Percentiles rank a stretch among this genome's conserved stretches.
phyloP scores from a whole-genome alignment of 2,329 filamentous ascomycete genomes.

The Beauveria bassiana region DNA sequence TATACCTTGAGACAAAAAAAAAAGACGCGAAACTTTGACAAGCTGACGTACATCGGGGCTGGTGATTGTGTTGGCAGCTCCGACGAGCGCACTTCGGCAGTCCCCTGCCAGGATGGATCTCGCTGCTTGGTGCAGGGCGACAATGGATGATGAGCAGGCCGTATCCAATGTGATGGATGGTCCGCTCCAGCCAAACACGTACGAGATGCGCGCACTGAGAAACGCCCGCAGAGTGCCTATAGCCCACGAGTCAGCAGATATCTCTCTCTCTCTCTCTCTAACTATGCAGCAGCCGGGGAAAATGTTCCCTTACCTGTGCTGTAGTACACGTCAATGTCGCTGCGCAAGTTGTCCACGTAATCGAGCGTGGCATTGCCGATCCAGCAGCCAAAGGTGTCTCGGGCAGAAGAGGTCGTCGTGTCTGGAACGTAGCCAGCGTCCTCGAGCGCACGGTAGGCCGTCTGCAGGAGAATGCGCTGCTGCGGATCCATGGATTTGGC shows the following conservation, averaged over 20 bases:
- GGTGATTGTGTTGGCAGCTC: constrained; percentile 32
- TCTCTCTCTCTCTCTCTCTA: too few species aligned
- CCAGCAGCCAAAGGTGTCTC: constrained; percentile 19
- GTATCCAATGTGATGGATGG: constrained; percentile 27
- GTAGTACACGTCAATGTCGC: background rate
- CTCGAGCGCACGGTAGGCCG: constrained; percentile 14
- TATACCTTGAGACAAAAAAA: too few species aligned
- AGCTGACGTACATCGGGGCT: background rate
- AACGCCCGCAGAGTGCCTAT: constrained; percentile 25
- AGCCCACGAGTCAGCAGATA: too few species aligned
- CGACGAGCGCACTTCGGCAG: constrained; percentile 26
- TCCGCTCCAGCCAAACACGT: constrained; percentile 29
- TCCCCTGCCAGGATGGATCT: constrained; percentile 22
- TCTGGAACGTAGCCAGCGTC: background rate
- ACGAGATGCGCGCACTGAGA: constrained; percentile 24
- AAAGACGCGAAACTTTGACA: too few species aligned
- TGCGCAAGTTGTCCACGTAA: constrained; percentile 18
- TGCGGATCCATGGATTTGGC: constrained; percentile 11
- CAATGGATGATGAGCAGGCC: constrained; percentile 29
- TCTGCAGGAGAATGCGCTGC: constrained; percentile 14
- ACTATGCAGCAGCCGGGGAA: constrained; percentile 2
- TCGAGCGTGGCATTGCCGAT: constrained; percentile 18
- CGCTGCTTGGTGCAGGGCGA: constrained; percentile 27
- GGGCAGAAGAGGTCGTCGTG: background rate
- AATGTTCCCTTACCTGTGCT: constrained; percentile 5